phyloP scores from a whole-genome alignment of 2,329 filamentous ascomycete species.

The Fusarium chaquense region DNA sequence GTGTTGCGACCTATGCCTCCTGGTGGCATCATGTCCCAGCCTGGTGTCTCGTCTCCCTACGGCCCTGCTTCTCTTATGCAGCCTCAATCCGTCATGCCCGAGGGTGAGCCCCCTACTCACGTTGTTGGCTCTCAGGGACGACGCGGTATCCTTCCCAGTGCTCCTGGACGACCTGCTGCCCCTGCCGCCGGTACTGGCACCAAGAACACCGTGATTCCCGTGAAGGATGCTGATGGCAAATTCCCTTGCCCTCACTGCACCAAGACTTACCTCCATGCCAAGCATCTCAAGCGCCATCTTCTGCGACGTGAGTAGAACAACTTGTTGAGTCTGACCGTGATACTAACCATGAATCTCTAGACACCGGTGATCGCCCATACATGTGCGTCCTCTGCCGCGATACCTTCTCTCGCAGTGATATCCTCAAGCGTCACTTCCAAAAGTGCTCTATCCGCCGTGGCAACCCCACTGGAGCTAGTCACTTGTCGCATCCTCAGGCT shows the following conservation, averaged over 20 bases:
- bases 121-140: slow-evolving; percentile 96
- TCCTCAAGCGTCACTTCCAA: slow-evolving; percentile 98
- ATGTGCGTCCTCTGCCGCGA: slow-evolving; percentile 98
- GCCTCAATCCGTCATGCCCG: slow-evolving; percentile 66
- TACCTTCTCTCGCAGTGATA: slow-evolving; percentile 97
- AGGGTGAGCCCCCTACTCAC: slow-evolving; percentile 79
- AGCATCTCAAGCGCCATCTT: slow-evolving; percentile 96
- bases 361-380: slow-evolving; percentile 97
- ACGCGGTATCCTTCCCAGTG: slow-evolving; percentile 90
- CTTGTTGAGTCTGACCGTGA: slow-evolving; percentile 44
- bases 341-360: slow-evolving; percentile 61
- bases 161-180: slow-evolving; percentile 85
- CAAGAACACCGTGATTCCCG: slow-evolving; percentile 87
- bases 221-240: slow-evolving; percentile 97
- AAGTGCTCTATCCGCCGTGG: slow-evolving; percentile 98
- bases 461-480: slow-evolving; percentile 93
- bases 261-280: slow-evolving; percentile 97
- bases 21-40: slow-evolving; percentile 71
- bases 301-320: slow-evolving; percentile 82
- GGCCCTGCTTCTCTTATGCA: slow-evolving; percentile 69
- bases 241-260: slow-evolving; percentile 98
- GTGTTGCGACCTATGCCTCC: slow-evolving; percentile 78
- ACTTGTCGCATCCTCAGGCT: slow-evolving; percentile 91
- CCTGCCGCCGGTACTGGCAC: slow-evolving; percentile 75
- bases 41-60: slow-evolving; percentile 70